Evolutionary conservation across 1,284 basidiomycete genomes (phyloP).

Genomic region (Austroboletus niveus): DNA sequence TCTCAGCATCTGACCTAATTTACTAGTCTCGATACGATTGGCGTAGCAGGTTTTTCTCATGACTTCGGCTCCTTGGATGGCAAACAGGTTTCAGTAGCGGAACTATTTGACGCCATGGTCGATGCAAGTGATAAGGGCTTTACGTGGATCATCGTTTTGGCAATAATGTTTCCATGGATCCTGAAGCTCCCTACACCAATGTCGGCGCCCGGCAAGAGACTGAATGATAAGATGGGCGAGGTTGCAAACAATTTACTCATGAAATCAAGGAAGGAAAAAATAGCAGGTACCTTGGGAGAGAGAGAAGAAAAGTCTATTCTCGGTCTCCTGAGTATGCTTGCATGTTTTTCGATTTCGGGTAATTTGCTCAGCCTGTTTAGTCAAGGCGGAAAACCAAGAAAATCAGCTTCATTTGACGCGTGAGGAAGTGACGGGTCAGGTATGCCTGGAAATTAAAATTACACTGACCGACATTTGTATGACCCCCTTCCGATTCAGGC

Average conservation of each 20-base stretch:
- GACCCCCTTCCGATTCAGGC: conserved; percentile 4
- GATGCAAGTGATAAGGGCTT: conserved; percentile 3
- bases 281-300: conserved; percentile 28
- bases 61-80: conserved; percentile 55
- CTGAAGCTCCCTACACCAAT: conserved; percentile 41
- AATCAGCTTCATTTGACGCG: conserved; percentile 13
- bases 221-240: conserved; percentile 41
- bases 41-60: conserved; percentile 60
- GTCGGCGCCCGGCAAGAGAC: conserved; percentile 33
- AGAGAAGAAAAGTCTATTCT: conserved; percentile 51
- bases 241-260: conserved; percentile 50
- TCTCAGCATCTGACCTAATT: conserved; percentile 23
- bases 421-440: conserved; percentile 23
- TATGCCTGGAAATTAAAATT: not conserved
- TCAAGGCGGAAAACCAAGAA: conserved; percentile 14
- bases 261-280: conserved; percentile 42
- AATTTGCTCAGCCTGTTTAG: conserved; percentile 5
- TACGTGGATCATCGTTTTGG: conserved; percentile 36
- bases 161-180: conserved; percentile 1
- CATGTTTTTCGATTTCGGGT: not conserved
- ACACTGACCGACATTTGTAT: not conserved
- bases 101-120: conserved; percentile 44
- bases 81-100: conserved; percentile 41
- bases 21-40: conserved; percentile 53
- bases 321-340: conserved; percentile 16